A percentile compares a stretch with the other conserved stretches of the same genome.
These are phyloP conservation scores for Gonium pectorale DNA, from an alignment of 139 green algal genomes.

Conservation along the genomic window DNA sequence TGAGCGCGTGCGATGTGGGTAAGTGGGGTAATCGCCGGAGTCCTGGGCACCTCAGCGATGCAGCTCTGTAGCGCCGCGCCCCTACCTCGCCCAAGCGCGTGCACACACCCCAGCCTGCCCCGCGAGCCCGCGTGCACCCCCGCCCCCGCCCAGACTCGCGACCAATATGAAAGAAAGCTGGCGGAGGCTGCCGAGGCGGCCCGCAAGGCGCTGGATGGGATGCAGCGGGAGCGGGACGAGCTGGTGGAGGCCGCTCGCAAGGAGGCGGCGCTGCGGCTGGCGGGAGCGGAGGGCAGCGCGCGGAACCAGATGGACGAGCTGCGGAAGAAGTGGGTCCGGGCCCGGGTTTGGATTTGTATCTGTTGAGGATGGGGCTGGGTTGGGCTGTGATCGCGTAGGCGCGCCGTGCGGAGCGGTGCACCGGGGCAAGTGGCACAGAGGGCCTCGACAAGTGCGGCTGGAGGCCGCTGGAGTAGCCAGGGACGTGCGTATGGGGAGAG, in stretches of 20 bases:
- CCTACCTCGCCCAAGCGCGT: no score
- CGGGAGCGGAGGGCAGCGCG: conserved; percentile 4
- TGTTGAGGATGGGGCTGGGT: neutral
- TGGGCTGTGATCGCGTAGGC: no score
- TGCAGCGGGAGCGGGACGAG: neutral
- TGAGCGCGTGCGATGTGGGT: no score
- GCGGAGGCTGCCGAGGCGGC: conserved; percentile 5
- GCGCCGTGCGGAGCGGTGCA: no score
- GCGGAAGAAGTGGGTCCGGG: conserved; percentile 25
- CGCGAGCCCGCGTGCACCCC: neutral
- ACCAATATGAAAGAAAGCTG: conserved; percentile 17
- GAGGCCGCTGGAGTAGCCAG: no score
- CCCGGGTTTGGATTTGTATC: neutral
- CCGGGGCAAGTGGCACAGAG: no score
- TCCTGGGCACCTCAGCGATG: no score
- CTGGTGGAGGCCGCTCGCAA: neutral
- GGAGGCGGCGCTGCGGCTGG: conserved; percentile 40
- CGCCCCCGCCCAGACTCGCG: neutral
- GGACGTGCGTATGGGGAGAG: no score
- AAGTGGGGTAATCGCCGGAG: no score
- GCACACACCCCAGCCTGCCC: no score
- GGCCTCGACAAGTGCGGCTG: no score
- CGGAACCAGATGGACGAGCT: conserved; percentile 37
- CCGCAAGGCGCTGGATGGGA: conserved; percentile 34
- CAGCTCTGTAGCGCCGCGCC: no score